Base-by-base conservation (phyloP, 108 stramenopile genomes). In the Ochromonas danica region DNA sequence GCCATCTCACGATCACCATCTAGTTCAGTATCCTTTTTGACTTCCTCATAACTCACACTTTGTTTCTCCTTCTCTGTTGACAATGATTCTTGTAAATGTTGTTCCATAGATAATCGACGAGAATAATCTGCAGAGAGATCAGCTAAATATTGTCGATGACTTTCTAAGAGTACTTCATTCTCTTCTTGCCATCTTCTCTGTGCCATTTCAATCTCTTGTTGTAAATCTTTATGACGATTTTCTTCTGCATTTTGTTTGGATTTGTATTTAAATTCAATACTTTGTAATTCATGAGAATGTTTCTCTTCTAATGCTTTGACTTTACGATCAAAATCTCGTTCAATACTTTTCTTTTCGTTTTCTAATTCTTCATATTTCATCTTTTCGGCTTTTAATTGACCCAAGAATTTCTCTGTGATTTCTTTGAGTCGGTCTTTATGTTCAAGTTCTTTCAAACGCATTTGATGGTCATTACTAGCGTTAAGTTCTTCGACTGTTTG, bases 381-480 rank as follows among this genome's bases (percentile, higher is more conserved):
- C 22, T 61, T 41, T 65, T 85, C 83, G 62, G 75, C 71, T 45
- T 81, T 77, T 22, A 85, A 57, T 22, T 85, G 82, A 33, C 61
- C 77, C 31, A 74, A 38, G 28, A 83, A 83, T 60, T 84, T 81
- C n/a, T 84, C 85, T 41, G 83, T 84, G 36, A 85, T 77, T 42
- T 85, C 83, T 27, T 42, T 42, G 1, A 84, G 67, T 81, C 78
- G 83, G 10, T 85, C 85, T 36, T 77, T 71, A 75, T 81, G 79
- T 36, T 82, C 83, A 81, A 84, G 78, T 38, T 85, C 85, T 61
- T 84, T 84, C 6, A 85, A 78, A n/a, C 85, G 83, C 27, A 85
- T 79, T 63, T 85, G 85, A 78, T 85, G 83, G 77, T 85, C 85
- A 43, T 84, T 85, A 81, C 83, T 85, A 33, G 80, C 60, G 36